Base-by-base conservation (phyloP, 495 filamentous ascomycete species). In the Acidomyces sp. region DNA sequence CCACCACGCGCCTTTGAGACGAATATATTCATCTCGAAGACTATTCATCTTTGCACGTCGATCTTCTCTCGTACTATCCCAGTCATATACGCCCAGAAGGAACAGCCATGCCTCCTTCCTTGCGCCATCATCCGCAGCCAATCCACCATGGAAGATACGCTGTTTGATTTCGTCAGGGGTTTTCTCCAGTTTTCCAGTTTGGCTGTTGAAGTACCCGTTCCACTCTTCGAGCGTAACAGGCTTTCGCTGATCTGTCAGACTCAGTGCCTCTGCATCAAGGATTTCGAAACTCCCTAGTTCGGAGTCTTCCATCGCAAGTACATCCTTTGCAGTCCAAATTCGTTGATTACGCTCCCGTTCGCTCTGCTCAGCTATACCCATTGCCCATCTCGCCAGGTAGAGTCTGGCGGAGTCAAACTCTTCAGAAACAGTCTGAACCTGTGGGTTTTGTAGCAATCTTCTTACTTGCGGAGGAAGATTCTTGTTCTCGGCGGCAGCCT, bases 31-130 rank as follows among this genome's bases (percentile, higher is more conserved):
- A 48, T 97, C 92, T 4, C 92, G 69, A 27, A 88, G 75, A 11
- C 83, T 93, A 23, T 86, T 85, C 51, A 85, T 69, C 24, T 82
- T 66, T 0, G 78, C 84, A 48, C 75, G 77, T 7, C 90, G 68
- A 48, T 96, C 90, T 26, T 92, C 81, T 12, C 59, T 65, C 0
- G 74, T 80, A 59, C 82, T 92, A 46, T 88, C 73, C 90, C 90
- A 97, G 0, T 83, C 78, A 56, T 87, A 82, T 1, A 96, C 82
- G 10, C 81, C 90, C 0, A 97, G 70, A 13, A 97, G 59, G 65
- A 93, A 96, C 27, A 96, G 64, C 90, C 92, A 97, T 4, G 86
- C 93, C 55, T 94, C 85, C 61, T 95, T 95, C 31, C 90, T 70
- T 17, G 90, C 87, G 1, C 85, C 86, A 55, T 93, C 86, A 21